A percentile compares a stretch with the other conserved stretches of the same genome.
Conservation (phyloP, 2,329 filamentous ascomycete genomes). For the Penicillium nordicum region DNA sequence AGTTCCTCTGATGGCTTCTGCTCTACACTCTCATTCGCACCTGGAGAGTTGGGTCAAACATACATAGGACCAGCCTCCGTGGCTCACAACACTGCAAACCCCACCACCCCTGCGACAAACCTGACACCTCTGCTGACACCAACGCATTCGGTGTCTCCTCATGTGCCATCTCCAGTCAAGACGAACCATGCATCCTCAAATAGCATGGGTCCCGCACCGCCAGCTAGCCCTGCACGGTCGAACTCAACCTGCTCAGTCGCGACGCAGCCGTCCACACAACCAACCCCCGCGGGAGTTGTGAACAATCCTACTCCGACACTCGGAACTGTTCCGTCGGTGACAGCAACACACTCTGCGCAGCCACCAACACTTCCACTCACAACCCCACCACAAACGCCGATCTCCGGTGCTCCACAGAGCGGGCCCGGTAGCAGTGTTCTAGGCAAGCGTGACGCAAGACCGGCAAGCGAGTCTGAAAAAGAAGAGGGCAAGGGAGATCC, state of each 20-base stretch:
- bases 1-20: conserved; percentile 99
- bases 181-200: conserved; percentile 53
- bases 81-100: conserved; percentile 31
- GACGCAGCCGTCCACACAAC: conserved; percentile 52
- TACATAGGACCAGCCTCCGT: conserved; percentile 56
- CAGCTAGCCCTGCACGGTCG: conserved; percentile 76
- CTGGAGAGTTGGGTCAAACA: conserved; percentile 78
- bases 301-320: conserved; percentile 77
- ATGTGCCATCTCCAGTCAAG: conserved; percentile 53
- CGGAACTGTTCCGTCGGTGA: conserved; percentile 71
- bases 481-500: conserved; percentile 43
- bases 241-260: conserved; percentile 79
- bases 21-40: conserved; percentile 78
- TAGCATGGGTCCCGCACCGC: conserved; percentile 59
- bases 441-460: conserved; percentile 49
- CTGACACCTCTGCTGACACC: conserved; percentile 70
- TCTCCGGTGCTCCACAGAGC: conserved; percentile 48
- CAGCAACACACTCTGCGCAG: conserved; percentile 63
- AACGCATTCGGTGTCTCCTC: conserved; percentile 57
- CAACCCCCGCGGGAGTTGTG: conserved; percentile 49
- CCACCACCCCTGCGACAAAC: conserved; percentile 55
- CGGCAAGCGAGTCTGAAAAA: conserved; percentile 44
- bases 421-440: conserved; percentile 50
- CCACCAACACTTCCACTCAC: conserved; percentile 64
- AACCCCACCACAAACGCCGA: conserved; percentile 86